Evolutionary conservation across 2,329 filamentous ascomycete species (phyloP), one percentile per base, ranked within the genome.

Genomic region (Pseudofabraea citricarpa): DNA sequence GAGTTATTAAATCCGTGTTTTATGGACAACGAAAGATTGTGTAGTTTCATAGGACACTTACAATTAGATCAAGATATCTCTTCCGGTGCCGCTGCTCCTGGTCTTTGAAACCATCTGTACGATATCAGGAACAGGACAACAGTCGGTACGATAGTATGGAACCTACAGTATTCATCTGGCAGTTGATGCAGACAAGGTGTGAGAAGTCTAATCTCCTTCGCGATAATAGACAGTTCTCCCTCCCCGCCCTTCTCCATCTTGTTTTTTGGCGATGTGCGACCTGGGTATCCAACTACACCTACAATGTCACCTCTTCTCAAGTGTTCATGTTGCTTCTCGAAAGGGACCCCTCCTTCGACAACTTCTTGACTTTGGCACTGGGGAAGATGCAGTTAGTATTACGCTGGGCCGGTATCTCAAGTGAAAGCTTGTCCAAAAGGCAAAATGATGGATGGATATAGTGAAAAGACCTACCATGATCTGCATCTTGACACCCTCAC

Each of bases 101-200:
- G 64, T 97, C 90, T 75, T 95, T 91, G 74, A 97, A 90, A 50
- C 91, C 91, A 64, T 89, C n/a, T n/a, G n/a, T n/a, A n/a, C n/a
- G n/a, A n/a, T n/a, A n/a, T n/a, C n/a, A n/a, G n/a, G n/a, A n/a
- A n/a, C n/a, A n/a, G n/a, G n/a, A n/a, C n/a, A n/a, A n/a, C n/a
- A n/a, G n/a, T n/a, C n/a, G n/a, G n/a, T n/a, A n/a, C n/a, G n/a
- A n/a, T n/a, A n/a, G n/a, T n/a, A n/a, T n/a, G n/a, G n/a, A n/a
- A n/a, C n/a, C n/a, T n/a, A n/a, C n/a, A 96, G 69, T 91, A 85
- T 66, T 93, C 89, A 49, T 86, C 85, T 44, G 93, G 93, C 55
- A 94, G 77, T 71, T 88, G 84, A 68, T 95, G 90, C 60, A 98
- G 70, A 67, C 91, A 97, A 7, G 93, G 93, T 1, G 91, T 85